Evolutionary conservation across 2,329 filamentous ascomycete species (phyloP).

Genomic region (Cladophialophora bantiana): DNA sequence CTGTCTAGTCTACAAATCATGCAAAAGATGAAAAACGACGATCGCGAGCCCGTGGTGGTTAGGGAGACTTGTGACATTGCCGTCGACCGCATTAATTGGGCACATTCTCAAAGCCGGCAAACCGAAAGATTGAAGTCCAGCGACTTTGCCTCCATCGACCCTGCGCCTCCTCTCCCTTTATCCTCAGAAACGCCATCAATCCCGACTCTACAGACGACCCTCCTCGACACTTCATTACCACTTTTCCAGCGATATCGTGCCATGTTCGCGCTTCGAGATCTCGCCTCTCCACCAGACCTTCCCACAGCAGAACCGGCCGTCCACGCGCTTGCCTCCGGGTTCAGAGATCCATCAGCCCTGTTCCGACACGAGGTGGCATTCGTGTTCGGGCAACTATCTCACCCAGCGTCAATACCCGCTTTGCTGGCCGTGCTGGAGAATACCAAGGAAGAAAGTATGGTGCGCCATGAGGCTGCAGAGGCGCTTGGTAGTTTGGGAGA

Average conservation of each 20-base stretch:
- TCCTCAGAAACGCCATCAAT: conserved; percentile 69
- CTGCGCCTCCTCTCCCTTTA: conserved; percentile 84
- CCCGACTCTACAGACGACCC: conserved; percentile 73
- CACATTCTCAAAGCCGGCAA: conserved; percentile 74
- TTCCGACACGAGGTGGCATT: conserved; percentile 99
- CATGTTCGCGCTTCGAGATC: conserved; percentile 96
- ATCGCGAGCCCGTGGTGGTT: conserved; percentile 79
- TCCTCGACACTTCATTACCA: conserved; percentile 79
- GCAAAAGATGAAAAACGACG: conserved; percentile 74
- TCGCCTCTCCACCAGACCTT: conserved; percentile 89
- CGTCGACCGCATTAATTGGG: conserved; percentile 92
- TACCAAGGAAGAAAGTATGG: conserved; percentile 87
- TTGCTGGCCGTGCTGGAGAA: conserved; percentile 80
- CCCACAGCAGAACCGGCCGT: conserved; percentile 89
- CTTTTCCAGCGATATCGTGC: conserved; percentile 94
- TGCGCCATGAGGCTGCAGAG: conserved; percentile 95
- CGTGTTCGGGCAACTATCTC: conserved; percentile 94
- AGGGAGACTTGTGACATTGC: conserved; percentile 97
- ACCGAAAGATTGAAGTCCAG: conserved; percentile 81
- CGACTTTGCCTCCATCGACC: conserved; percentile 94
- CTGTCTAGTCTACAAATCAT: conserved; percentile 75
- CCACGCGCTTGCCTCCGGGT: conserved; percentile 81
- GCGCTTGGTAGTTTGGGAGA: conserved; percentile 92
- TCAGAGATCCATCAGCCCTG: conserved; percentile 84
- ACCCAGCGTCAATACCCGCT: conserved; percentile 94